Percentiles rank a stretch among this genome's conserved stretches.
Conservation (phyloP, 345 rosid genomes). For the Trapa bicornis region DNA sequence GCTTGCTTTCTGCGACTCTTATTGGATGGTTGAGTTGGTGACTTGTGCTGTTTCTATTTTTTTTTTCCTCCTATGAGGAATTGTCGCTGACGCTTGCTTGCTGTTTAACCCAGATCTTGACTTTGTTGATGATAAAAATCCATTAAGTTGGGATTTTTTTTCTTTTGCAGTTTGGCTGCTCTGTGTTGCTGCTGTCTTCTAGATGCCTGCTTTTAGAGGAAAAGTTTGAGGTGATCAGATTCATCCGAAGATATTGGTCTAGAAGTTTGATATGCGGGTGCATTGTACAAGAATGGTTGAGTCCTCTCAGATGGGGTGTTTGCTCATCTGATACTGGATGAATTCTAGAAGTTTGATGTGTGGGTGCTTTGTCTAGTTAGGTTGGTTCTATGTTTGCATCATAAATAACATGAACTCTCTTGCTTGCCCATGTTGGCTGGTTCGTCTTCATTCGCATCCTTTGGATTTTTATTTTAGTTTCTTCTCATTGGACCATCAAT, state of each 20-base stretch:
- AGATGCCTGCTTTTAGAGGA: conserved; percentile 16
- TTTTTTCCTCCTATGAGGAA: background rate
- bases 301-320: background rate
- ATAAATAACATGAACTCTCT: background rate
- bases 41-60: background rate
- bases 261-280: background rate
- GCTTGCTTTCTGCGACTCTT: background rate
- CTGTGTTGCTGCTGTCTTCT: conserved; percentile 21
- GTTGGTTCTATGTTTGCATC: background rate
- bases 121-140: no score
- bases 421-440: background rate
- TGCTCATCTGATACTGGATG: background rate
- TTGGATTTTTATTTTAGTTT: background rate
- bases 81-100: no score
- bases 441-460: background rate
- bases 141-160: no score
- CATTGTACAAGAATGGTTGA: background rate
- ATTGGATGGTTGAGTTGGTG: background rate
- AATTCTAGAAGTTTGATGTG: background rate
- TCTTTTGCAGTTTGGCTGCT: conserved; percentile 16
- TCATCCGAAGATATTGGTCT: background rate
- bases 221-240: background rate
- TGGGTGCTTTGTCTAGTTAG: background rate
- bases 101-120: no score
- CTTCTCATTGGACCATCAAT: background rate